Evolutionary conservation across 805 yeast genomes (phyloP).

Genomic region (Teunomyces aglyptinius): DNA sequence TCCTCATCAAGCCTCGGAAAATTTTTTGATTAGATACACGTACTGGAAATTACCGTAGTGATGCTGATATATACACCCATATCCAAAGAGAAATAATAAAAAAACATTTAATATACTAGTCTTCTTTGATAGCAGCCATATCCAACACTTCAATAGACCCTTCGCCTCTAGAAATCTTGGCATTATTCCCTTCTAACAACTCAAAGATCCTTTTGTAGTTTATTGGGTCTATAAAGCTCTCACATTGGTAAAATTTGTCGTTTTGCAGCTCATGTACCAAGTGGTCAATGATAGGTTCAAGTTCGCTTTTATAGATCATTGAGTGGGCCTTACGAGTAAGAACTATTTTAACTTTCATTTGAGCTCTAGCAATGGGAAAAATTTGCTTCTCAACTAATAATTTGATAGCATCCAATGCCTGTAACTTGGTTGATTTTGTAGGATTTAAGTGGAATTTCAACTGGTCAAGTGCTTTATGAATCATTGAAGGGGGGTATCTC

Average conservation of each 20-base stretch:
- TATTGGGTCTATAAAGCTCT: conserved; percentile 82
- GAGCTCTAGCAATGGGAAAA: conserved; percentile 91
- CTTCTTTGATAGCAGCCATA: conserved; percentile 77
- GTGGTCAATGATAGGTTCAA: conserved; percentile 33
- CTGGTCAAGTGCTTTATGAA: conserved; percentile 78
- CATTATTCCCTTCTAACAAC: conserved; percentile 48
- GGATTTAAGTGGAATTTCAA: conserved; percentile 77
- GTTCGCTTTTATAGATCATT: conserved; percentile 29
- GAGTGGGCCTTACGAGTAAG: conserved; percentile 55
- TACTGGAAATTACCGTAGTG: conserved; percentile 1
- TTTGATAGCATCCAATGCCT: conserved; percentile 89
- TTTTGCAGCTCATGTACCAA: conserved; percentile 43
- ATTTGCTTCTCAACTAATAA: conserved; percentile 72
- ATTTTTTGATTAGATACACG: conserved; percentile 8
- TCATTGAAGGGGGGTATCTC: conserved; percentile 92
- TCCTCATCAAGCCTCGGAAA: conserved; percentile 8
- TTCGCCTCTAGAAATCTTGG: conserved; percentile 47
- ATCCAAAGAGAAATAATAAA: not conserved
- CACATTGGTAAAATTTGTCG: conserved; percentile 40
- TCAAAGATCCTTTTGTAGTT: conserved; percentile 70
- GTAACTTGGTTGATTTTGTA: conserved; percentile 74
- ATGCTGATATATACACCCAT: conserved; percentile 2
- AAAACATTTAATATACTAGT: not conserved
- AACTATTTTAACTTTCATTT: conserved; percentile 78
- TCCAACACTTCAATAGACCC: conserved; percentile 82